A percentile compares a stretch with the other conserved stretches of the same genome.
These are phyloP conservation scores for Phytomonas sp. DNA, from an alignment of 208 protist genomes.

Conservation along the genomic window DNA sequence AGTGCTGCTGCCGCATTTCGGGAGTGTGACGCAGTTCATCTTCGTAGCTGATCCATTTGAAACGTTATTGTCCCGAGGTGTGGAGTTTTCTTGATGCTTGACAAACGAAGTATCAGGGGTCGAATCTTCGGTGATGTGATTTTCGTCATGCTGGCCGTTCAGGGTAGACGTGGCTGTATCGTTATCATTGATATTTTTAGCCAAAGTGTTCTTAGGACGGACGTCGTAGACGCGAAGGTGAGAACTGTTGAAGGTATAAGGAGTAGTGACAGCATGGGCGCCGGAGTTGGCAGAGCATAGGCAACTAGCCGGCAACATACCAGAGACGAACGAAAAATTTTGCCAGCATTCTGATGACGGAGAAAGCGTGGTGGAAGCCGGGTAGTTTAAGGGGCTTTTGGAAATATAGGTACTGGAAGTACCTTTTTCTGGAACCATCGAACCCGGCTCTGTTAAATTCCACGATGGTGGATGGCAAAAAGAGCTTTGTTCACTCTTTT, in stretches of 20 bases:
- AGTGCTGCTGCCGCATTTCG: conserved; percentile 18
- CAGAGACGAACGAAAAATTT: neutral
- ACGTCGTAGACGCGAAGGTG: conserved; percentile 41
- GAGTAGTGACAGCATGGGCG: neutral
- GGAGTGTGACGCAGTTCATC: neutral
- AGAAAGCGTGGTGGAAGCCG: neutral
- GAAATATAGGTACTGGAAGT: neutral
- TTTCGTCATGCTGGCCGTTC: neutral
- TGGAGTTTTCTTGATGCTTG: neutral
- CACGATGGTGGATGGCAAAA: neutral
- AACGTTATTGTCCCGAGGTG: neutral
- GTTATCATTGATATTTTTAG: conserved; percentile 9
- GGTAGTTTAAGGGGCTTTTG: neutral
- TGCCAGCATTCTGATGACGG: neutral
- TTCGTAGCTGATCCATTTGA: neutral
- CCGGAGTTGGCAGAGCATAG: neutral
- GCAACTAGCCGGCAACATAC: neutral
- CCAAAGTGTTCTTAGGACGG: conserved; percentile 22
- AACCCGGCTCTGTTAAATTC: neutral
- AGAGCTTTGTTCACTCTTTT: neutral
- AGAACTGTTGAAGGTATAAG: neutral
- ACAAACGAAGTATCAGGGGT: neutral
- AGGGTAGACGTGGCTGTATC: neutral
- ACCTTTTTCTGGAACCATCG: neutral
- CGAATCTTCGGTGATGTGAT: neutral